Conservation (phyloP, 257 asterid genomes). For the Solanum bulbocastanum region DNA sequence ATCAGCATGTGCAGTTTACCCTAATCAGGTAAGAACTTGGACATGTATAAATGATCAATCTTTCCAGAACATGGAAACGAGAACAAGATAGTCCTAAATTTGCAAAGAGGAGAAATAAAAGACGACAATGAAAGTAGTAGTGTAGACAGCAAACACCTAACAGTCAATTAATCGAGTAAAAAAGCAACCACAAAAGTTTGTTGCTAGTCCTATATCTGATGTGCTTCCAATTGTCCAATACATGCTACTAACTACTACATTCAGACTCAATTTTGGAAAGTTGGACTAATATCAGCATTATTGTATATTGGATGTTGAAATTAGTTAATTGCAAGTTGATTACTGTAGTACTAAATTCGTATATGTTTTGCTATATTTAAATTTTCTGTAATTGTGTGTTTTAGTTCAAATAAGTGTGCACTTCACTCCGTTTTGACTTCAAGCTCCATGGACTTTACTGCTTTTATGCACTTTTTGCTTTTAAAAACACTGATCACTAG, state of each 20-base stretch:
- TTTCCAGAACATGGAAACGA: background rate
- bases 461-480: background rate
- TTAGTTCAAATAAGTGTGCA: background rate
- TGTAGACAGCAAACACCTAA: background rate
- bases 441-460: background rate
- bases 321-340: background rate
- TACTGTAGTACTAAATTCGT: background rate
- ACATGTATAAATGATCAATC: background rate
- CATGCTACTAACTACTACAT: background rate
- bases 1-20: conserved; percentile 36
- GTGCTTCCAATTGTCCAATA: background rate
- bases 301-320: background rate
- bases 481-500: background rate
- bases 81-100: background rate
- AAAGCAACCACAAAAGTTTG: background rate
- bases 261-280: background rate
- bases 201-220: background rate
- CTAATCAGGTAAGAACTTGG: background rate
- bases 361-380: background rate
- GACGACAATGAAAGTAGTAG: background rate
- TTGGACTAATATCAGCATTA: background rate
- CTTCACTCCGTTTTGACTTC: background rate
- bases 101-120: background rate
- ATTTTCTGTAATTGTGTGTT: background rate
- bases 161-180: background rate